Conservation (phyloP, 2,329 filamentous ascomycete species). For the Colletotrichum orbiculare region DNA sequence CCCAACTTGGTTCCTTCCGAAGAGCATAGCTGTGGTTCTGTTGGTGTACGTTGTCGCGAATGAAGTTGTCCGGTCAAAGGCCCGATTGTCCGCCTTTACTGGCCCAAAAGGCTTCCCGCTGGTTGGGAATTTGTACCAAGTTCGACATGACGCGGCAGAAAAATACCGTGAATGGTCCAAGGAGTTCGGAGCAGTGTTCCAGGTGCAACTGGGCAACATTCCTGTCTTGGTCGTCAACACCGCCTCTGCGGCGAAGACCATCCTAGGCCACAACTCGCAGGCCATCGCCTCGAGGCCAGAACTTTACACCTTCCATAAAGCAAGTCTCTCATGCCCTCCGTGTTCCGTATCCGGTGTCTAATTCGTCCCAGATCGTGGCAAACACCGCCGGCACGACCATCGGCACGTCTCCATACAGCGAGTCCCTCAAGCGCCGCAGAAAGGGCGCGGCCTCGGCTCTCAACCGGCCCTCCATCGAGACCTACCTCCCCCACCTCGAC, state of each 20-base stretch:
- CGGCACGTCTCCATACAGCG: slow-evolving; percentile 76
- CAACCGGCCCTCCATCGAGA: slow-evolving; percentile 72
- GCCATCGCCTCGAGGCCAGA: slow-evolving; percentile 73
- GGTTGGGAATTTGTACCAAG: slow-evolving; percentile 66
- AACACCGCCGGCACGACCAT: slow-evolving; percentile 54
- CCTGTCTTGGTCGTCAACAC: slow-evolving; percentile 75
- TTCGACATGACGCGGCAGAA: slow-evolving; percentile 57
- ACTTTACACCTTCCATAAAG: slow-evolving; percentile 69
- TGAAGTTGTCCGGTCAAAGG: slow-evolving; percentile 56
- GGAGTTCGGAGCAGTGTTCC: slow-evolving; percentile 46
- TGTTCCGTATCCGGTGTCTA: background rate
- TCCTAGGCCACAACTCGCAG: slow-evolving; percentile 76
- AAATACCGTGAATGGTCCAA: slow-evolving; percentile 44
- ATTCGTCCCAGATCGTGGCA: slow-evolving; percentile 55
- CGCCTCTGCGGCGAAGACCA: slow-evolving; percentile 70
- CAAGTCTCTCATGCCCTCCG: too few relatives aligned
- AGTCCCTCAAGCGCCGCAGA: slow-evolving; percentile 72
- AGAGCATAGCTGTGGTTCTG: slow-evolving; percentile 38
- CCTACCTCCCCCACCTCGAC: slow-evolving; percentile 65
- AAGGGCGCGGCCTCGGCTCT: slow-evolving; percentile 75
- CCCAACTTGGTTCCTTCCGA: slow-evolving; percentile 37
- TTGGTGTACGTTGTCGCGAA: slow-evolving; percentile 59
- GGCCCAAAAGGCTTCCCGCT: slow-evolving; percentile 63
- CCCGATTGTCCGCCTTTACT: slow-evolving; percentile 56
- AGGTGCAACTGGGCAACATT: slow-evolving; percentile 53